Percentiles rank a stretch among this genome's conserved stretches.
These are phyloP conservation scores for Komagataella pseudopastoris DNA, from an alignment of 805 yeast genomes.

Conservation along the genomic window DNA sequence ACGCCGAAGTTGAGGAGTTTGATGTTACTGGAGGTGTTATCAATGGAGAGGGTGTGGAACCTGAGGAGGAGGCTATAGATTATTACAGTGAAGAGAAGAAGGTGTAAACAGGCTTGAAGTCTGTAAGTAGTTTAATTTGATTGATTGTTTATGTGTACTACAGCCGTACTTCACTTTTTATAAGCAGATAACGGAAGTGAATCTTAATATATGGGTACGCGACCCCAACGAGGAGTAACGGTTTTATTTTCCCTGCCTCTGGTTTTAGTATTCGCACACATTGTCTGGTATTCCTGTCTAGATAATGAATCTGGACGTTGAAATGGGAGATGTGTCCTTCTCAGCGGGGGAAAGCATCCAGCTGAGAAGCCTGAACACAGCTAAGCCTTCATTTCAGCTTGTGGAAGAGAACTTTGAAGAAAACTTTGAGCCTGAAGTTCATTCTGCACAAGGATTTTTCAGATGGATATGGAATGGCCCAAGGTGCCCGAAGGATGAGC, in stretches of 20 bases:
- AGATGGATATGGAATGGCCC: conserved; percentile 44
- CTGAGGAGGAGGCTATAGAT: not conserved
- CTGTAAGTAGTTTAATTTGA: not conserved
- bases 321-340: not conserved
- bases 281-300: not conserved
- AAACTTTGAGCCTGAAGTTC: not conserved
- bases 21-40: conserved; percentile 13
- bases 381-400: not conserved
- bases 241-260: not conserved
- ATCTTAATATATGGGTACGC: no score
- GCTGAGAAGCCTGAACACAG: not conserved
- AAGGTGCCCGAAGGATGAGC: conserved; percentile 26
- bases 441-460: not conserved
- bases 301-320: not conserved
- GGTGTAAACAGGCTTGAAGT: not conserved
- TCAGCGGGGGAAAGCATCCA: not conserved
- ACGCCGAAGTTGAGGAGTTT: conserved; percentile 52
- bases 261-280: not conserved
- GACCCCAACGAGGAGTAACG: not conserved
- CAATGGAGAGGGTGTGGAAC: not conserved
- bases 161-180: no score
- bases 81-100: not conserved
- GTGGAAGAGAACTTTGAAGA: not conserved
- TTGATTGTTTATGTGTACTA: not conserved
- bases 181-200: not conserved